Base-by-base conservation (phyloP, 2,329 filamentous ascomycete species). In the Thelonectria olida region DNA sequence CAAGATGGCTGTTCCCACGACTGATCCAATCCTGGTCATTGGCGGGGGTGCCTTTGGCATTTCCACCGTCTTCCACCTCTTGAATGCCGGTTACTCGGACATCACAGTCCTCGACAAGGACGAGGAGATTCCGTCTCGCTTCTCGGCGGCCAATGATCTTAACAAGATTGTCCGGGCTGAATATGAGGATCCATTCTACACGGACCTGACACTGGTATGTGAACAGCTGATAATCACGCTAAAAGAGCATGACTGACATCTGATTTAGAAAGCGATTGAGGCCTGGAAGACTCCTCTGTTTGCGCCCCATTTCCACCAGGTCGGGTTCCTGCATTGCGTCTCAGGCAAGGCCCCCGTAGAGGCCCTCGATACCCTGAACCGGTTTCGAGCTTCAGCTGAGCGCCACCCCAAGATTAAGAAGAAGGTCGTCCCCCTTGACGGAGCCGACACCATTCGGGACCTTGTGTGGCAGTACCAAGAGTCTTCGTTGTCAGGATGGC, bases 141-240 rank as follows among this genome's bases (percentile, higher is more conserved):
- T 74, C 67, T 87, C 86, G 0, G 87, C 85, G 0, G 85, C 81
- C 19, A 85, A 86, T 60, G 85, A 89, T 63, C 69, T 88, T 23
- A 89, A 88, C 71, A 89, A 89, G 72, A 88, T 88, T 56, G 77
- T 88, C 34, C 80, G 85, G 2, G 84, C 82, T 5, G 85, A 88
- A 64, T 88, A 88, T 59, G 83, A 85, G 62, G 84, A 87, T 59
- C 76, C 78, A 0, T 86, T 85, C 56, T 88, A 88, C 60, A 84
- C 84, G 0, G 77, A 85, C 2, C 68, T 87, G 42, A 81, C 85
- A 2, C 74, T 86, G 54, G 83, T 84, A 73, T 60, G 78, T 27
- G 19, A 15, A 13, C 13, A 25, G 19, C 39, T 23, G 8, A 25
- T 22, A 23, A 38, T 3, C 2, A 28, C 36, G 6, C 10, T 5